Evolutionary conservation across 2,329 filamentous ascomycete genomes (phyloP), one percentile per base, ranked within the genome.

Genomic region (Talaromyces sp.): DNA sequence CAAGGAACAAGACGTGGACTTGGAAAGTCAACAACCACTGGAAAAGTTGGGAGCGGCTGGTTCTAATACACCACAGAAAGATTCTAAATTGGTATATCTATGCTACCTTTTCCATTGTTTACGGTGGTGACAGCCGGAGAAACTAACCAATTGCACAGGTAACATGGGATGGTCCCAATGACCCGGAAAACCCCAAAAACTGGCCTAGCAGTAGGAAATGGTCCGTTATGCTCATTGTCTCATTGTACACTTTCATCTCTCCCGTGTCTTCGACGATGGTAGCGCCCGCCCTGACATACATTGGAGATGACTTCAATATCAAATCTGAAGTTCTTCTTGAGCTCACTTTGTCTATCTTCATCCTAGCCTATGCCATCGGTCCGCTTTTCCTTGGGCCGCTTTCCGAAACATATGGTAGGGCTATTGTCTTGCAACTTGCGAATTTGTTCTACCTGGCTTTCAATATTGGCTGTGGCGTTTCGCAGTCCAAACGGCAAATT

Each of bases 231-330:
- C 3, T 42, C 7, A 31, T 59, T n/a, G 57, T 47, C 34, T 54
- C 50, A 1, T 14, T 42, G 10, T 54, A 52, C n/a, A 42, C 50
- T 23, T 28, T 55, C 9, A 47, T 59, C 14, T 44, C 57, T 30
- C 57, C 57, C 23, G 33, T 54, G 12, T 44, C 57, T 33, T 86
- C 84, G 6, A 84, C 83, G 36, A 88, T 89, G 81, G 69, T 83
- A 1, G 79, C 82, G 0, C 83, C 83, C 2, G 57, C 57, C 14
- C 8, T 54, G 34, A 14, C 5, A 4, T 8, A 31, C 3, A 44
- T 60, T 16, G 31, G 34, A 5, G 8, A 12, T 23, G 51, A 59
- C 10, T 34, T 60, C 7, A 18, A 55, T 23, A 55, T 55, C 14
- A n/a, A 30, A 23, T 9, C 12, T 6, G 18, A 16, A 14, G 27